Percentiles rank a stretch among this genome's conserved stretches.
These are phyloP conservation scores for Termitomyces titanicus DNA, from an alignment of 768 basidiomycete species.

Conservation along the genomic window DNA sequence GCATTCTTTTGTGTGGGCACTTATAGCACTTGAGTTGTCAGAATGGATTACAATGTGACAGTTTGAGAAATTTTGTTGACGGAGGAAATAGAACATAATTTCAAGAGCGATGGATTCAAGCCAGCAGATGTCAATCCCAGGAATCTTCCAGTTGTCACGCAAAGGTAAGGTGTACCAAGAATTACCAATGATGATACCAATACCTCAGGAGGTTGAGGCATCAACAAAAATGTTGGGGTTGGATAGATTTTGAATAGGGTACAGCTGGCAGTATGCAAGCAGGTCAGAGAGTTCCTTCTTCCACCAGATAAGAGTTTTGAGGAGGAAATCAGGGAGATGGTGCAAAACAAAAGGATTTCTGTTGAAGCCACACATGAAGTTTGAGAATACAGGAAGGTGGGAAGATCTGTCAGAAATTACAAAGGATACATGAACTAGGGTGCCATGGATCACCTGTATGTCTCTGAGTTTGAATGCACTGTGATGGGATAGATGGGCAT, in stretches of 20 bases:
- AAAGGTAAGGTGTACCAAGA: slow-evolving; percentile 16
- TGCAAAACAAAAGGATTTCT: slow-evolving; percentile 7
- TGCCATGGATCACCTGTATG: slow-evolving; percentile 25
- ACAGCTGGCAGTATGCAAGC: background rate
- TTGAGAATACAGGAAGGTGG: slow-evolving; percentile 21
- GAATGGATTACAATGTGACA: too few species aligned
- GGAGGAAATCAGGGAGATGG: slow-evolving; percentile 15
- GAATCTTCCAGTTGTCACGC: slow-evolving; percentile 9
- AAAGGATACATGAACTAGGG: slow-evolving; percentile 28
- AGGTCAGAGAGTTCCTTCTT: background rate
- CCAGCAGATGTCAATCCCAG: slow-evolving; percentile 23
- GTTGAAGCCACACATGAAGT: slow-evolving; percentile 20
- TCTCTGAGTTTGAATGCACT: too few species aligned
- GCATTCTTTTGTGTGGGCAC: too few species aligned
- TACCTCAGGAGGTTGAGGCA: slow-evolving; percentile 23
- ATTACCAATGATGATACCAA: slow-evolving; percentile 17
- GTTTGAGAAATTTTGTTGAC: too few species aligned
- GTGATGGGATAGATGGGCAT: too few species aligned
- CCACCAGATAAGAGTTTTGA: slow-evolving; percentile 29
- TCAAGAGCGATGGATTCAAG: slow-evolving; percentile 16
- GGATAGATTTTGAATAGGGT: background rate
- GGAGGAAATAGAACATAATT: background rate
- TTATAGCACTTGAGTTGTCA: too few species aligned
- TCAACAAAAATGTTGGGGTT: background rate
- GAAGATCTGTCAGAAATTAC: slow-evolving; percentile 19